Evolutionary conservation across 2,329 filamentous ascomycete species (phyloP).

Genomic region (Pyrenophora graminea): DNA sequence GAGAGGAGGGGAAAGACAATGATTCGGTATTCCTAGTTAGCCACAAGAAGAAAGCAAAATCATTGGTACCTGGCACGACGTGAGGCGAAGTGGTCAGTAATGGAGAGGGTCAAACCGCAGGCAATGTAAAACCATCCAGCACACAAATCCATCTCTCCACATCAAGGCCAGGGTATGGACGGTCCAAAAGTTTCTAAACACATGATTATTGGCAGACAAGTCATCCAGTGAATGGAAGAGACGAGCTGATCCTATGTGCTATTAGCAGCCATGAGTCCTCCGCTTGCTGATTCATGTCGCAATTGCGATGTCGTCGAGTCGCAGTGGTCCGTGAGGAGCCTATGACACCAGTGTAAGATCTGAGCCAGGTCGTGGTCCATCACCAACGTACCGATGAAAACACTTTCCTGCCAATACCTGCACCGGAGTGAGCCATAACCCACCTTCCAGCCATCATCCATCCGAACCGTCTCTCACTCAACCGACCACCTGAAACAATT

Average conservation of each 20-base stretch:
- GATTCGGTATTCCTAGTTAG: not conserved
- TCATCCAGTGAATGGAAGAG: constrained; percentile 18
- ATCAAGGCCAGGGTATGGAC: constrained; percentile 12
- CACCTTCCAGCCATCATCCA: constrained; percentile 1
- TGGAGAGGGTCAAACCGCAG: constrained; percentile 19
- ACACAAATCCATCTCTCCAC: not conserved
- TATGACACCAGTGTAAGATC: constrained; percentile 25
- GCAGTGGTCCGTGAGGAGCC: constrained; percentile 10
- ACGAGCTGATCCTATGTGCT: constrained; percentile 28
- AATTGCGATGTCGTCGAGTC: constrained; percentile 4
- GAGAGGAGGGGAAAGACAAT: not conserved
- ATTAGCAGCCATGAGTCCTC: constrained; percentile 29
- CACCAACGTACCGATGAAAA: constrained; percentile 22
- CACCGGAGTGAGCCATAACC: not conserved
- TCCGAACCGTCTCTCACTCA: constrained; percentile 2
- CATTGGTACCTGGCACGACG: constrained; percentile 17
- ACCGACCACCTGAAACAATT: not conserved
- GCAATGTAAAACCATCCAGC: not conserved
- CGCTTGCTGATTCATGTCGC: constrained; percentile 9
- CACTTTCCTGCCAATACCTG: constrained; percentile 2
- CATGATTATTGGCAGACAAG: constrained; percentile 21
- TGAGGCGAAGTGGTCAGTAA: constrained; percentile 14
- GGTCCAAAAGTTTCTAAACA: constrained; percentile 15
- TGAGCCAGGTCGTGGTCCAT: constrained; percentile 17
- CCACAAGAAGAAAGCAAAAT: not conserved